Conservation (phyloP, 1,139 yeast species). For the Scheffersomyces cryptocercus region DNA sequence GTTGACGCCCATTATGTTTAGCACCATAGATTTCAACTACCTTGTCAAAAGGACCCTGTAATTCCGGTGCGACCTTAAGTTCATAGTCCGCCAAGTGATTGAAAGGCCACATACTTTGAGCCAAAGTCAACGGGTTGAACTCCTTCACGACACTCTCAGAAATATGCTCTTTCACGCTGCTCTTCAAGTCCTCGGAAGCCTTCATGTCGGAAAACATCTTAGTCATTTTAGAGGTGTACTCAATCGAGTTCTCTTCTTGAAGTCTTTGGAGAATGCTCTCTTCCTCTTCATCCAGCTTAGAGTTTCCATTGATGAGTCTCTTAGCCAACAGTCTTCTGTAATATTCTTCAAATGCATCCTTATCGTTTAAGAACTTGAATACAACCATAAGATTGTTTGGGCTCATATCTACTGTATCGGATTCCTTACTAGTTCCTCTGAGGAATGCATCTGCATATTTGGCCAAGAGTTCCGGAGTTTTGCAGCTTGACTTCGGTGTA, state of each 20-base stretch:
- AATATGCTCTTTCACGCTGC: constrained; percentile 58
- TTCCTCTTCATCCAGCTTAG: constrained; percentile 83
- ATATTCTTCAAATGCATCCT: constrained; percentile 92
- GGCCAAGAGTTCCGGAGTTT: constrained; percentile 90
- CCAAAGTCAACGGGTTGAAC: constrained; percentile 76
- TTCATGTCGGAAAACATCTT: constrained; percentile 96
- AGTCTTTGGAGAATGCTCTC: constrained; percentile 82
- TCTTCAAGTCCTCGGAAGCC: constrained; percentile 77
- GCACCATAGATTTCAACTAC: constrained; percentile 69
- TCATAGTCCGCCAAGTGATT: constrained; percentile 44
- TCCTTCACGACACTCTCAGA: constrained; percentile 49
- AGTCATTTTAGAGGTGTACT: constrained; percentile 90
- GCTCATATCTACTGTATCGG: constrained; percentile 72
- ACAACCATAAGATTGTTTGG: constrained; percentile 83
- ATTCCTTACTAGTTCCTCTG: constrained; percentile 71
- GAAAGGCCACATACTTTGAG: constrained; percentile 91
- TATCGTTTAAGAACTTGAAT: constrained; percentile 87
- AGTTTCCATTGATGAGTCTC: constrained; percentile 81
- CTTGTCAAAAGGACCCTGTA: constrained; percentile 63
- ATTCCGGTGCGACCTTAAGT: constrained; percentile 50
- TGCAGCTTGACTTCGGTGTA: constrained; percentile 44
- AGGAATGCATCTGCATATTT: constrained; percentile 83
- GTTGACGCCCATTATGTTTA: constrained; percentile 84
- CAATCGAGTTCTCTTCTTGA: constrained; percentile 88
- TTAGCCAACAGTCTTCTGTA: constrained; percentile 88